Evolutionary conservation across 768 basidiomycete species (phyloP).

Genomic region (Neoboletus subvelutipes): DNA sequence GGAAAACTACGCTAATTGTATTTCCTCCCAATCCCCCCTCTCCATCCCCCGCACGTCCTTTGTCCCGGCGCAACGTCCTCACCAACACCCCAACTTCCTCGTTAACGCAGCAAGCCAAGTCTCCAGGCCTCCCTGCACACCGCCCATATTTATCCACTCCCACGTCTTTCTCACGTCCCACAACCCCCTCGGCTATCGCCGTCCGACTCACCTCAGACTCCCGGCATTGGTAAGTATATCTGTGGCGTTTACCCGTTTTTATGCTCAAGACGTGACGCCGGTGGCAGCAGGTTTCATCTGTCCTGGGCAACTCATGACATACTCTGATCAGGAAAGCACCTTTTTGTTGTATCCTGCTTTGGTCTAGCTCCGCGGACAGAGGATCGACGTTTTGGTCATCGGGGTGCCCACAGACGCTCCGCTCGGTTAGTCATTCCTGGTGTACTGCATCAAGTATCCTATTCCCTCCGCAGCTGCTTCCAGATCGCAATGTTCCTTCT

Average conservation of each 20-base stretch:
- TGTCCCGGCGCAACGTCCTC: neutral
- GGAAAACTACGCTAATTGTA: neutral
- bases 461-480: neutral
- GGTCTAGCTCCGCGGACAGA: slow-evolving; percentile 13
- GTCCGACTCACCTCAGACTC: neutral
- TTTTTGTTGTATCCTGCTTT: neutral
- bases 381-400: slow-evolving; percentile 4
- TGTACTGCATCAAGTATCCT: neutral
- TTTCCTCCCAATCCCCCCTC: slow-evolving; percentile 6
- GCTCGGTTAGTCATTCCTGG: slow-evolving; percentile 6
- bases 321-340: neutral
- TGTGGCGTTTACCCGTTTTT: neutral
- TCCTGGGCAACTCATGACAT: neutral
- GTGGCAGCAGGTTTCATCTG: neutral
- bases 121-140: neutral
- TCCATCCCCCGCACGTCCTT: neutral
- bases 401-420: slow-evolving; percentile 3
- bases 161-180: slow-evolving; percentile 2
- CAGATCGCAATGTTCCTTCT: neutral
- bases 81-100: neutral
- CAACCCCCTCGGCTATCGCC: slow-evolving; percentile 15
- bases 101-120: neutral
- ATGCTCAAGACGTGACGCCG: neutral
- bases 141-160: neutral
- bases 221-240: neutral